Base-by-base conservation (phyloP, 257 asterid species). In the Scutellaria minor region DNA sequence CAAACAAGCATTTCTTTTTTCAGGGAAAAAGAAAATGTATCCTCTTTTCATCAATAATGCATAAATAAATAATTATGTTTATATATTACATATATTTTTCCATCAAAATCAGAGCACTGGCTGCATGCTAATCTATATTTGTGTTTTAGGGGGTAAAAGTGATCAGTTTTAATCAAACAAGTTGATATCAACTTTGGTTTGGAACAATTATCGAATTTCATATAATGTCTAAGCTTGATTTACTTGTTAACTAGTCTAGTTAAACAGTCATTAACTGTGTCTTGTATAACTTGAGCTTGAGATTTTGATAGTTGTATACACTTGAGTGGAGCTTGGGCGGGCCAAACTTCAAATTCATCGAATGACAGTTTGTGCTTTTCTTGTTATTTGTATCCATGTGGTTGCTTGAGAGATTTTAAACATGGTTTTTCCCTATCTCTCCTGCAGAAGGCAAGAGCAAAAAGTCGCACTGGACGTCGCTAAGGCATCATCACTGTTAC, bases 381-480 rank as follows among this genome's bases (percentile, higher is more conserved):
- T 27, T 3, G 20, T 39, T 22, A 12, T n/a, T 57, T 27, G 7
- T 37, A 22, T 55, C 56, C 24, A 12, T 60, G 44, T 65, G 37
- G 14, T 70, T 27, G 53, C 41, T 44, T 2, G 47, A 20, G 61
- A 71, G 45, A 14, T 41, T 35, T 46, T 18, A 39, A 20, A 75
- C 42, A 54, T 56, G 57, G 58, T 60, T 40, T 55, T 51, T 62
- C 46, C 68, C 13, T 24, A 68, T 15, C n/a, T 52, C 27, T 61
- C 72, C 37, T 79, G 84, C 90, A 92, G 98, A 92, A 86, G 81
- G 60, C 89, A 15, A 88, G 97, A 81, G 85, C 83, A 20, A 90
- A 87, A 74, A 84, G 87, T 78, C 95, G 96, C 75, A 59, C 89
- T 22, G 75, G 90, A 64, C 88, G 96, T 54, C 90, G 92, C 57